Evolutionary conservation across 805 yeast genomes (phyloP), one percentile per base, ranked within the genome.

Genomic region (Saccharomycopsis sp.): DNA sequence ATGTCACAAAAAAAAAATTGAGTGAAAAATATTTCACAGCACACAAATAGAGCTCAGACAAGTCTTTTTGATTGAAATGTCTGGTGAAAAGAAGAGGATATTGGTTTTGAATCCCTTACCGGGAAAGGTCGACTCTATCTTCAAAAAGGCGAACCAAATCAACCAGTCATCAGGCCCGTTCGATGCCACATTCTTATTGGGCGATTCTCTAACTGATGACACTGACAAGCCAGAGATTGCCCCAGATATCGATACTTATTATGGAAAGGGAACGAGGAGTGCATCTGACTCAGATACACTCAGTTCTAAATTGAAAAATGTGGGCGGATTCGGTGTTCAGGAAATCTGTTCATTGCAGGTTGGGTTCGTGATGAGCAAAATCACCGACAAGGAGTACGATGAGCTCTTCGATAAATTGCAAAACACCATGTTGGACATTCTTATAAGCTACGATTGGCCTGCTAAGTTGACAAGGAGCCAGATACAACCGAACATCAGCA

Each of bases 401-500:
- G 27, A 25, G 2, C 9, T 25, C 27, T 2, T n/a, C 27, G 27
- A 25, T 10, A 25, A 25, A n/a, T 25, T 25, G 12, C 9, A 25
- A n/a, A 25, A 25, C 27, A 25, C 27, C n/a, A 18, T 25, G 17
- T 12, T 64, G 1, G 94, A 83, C 55, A 61, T 83, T 2, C 54
- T 83, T 7, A 48, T 83, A 1, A 68, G 80, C 0, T 65, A 65
- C 39, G 67, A 70, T 40, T 81, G 88, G 87, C 77, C 87, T 2
- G 53, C 61, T 2, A 56, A 63, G 0, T 62, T 80, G 17, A 68
- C 80, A 0, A 53, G 58, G 9, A 68, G 63, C 41, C 64, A 67
- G 26, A 15, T 7, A 16, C 61, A 63, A 21, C 54, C 68, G 15
- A 54, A 71, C n/a, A 61, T 66, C 5, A 78, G 78, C 0, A 63